Evolutionary conservation across 148 eudicot genomes (phyloP).

Genomic region (Linanthus parryae): DNA sequence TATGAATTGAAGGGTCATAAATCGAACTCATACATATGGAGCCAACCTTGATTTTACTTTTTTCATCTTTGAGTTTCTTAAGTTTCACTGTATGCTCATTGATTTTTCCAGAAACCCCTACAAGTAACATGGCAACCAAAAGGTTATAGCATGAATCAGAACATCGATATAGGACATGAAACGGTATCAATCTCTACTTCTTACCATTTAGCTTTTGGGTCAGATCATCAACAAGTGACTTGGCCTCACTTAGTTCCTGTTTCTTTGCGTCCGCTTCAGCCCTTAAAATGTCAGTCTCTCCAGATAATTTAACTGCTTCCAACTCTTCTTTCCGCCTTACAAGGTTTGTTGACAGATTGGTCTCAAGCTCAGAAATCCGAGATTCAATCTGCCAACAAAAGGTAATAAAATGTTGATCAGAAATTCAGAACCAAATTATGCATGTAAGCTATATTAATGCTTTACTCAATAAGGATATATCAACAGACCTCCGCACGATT

Average conservation of each 20-base stretch:
- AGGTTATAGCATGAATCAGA: neutral
- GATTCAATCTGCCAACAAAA: slow-evolving; percentile 60
- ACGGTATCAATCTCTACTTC: slow-evolving; percentile 6
- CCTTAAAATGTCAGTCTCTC: slow-evolving; percentile 44
- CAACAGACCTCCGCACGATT: slow-evolving; percentile 75
- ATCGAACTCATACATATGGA: neutral
- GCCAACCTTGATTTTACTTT: slow-evolving; percentile 65
- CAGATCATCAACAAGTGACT: slow-evolving; percentile 45
- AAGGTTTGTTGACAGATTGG: slow-evolving; percentile 88
- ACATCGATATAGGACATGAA: neutral
- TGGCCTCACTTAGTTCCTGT: slow-evolving; percentile 74
- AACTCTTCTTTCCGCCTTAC: slow-evolving; percentile 76
- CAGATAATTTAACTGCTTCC: slow-evolving; percentile 62
- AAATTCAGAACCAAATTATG: neutral
- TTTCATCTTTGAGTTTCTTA: slow-evolving; percentile 60
- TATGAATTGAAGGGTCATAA: slow-evolving; percentile 7
- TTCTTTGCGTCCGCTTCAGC: slow-evolving; percentile 66
- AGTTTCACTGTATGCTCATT: slow-evolving; percentile 49
- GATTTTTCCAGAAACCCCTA: slow-evolving; percentile 62
- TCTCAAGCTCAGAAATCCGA: slow-evolving; percentile 88
- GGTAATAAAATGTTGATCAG: neutral
- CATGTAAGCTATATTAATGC: neutral
- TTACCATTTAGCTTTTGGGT: slow-evolving; percentile 66
- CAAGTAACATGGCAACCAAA: slow-evolving; percentile 3
- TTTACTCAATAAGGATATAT: slow-evolving; percentile 2